A percentile compares a stretch with the other conserved stretches of the same genome.
These are phyloP conservation scores for Cryptococcus sp. DNA, from an alignment of 1,284 basidiomycete genomes.

Conservation along the genomic window DNA sequence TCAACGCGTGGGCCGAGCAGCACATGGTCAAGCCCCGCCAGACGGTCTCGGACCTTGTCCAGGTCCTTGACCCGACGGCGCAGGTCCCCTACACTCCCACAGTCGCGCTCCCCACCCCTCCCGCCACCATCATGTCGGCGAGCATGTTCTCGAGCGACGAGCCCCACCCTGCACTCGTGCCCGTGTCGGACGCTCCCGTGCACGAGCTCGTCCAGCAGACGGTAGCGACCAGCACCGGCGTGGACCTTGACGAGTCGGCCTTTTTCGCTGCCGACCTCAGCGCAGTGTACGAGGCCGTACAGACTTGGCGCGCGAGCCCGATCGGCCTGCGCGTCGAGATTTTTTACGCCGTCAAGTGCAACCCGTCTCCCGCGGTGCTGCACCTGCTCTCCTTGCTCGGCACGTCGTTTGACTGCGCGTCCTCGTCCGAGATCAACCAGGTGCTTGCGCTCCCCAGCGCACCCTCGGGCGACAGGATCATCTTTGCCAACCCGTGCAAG, in stretches of 20 bases:
- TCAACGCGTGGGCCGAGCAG: constrained; percentile 8
- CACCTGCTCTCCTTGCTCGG: constrained; percentile 86
- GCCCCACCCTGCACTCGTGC: constrained; percentile 24
- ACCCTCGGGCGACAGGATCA: constrained; percentile 61
- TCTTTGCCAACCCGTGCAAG: constrained; percentile 99
- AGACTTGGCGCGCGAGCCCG: constrained; percentile 75
- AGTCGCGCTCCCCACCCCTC: constrained; percentile 25
- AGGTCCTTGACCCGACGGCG: constrained; percentile 35
- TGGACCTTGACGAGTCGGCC: constrained; percentile 65
- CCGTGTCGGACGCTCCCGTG: constrained; percentile 31
- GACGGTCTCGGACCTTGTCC: constrained; percentile 29
- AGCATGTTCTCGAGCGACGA: constrained; percentile 16
- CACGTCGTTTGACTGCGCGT: constrained; percentile 97
- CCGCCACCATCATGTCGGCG: constrained; percentile 13
- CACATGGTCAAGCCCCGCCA: constrained; percentile 1
- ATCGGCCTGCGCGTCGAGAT: constrained; percentile 73
- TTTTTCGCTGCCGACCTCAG: constrained; percentile 95
- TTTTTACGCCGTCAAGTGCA: constrained; percentile 96
- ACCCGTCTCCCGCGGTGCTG: constrained; percentile 91
- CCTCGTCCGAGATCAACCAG: constrained; percentile 84
- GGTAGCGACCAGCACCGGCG: constrained; percentile 25
- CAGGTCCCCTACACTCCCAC: constrained; percentile 29
- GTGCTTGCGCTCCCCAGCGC: constrained; percentile 69
- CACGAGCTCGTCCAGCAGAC: constrained; percentile 35
- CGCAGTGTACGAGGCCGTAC: constrained; percentile 79